Evolutionary conservation across 163 green algal species (phyloP).

Genomic region (Coccomyxa subellipsoidea): DNA sequence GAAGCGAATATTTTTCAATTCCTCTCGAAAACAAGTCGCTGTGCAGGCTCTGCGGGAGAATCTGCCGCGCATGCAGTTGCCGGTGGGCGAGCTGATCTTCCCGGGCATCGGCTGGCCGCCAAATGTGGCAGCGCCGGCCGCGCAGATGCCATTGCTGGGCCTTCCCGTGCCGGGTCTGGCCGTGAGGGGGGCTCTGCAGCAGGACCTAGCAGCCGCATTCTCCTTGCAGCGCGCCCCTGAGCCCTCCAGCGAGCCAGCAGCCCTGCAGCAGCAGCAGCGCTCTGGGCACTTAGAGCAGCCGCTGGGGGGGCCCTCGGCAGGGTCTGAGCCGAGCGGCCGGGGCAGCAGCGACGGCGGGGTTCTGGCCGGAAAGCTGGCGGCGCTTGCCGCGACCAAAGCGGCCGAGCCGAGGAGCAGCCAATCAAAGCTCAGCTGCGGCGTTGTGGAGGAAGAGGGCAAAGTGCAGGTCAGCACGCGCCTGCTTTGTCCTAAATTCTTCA

Average conservation of each 20-base stretch:
- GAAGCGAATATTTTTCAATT: no score
- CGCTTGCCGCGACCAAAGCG: not conserved
- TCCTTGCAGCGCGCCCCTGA: not conserved
- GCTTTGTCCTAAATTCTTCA: not conserved
- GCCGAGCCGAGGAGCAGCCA: not conserved
- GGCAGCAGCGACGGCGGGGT: not conserved
- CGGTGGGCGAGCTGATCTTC: not conserved
- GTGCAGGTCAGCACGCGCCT: not conserved
- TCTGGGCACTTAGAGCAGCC: no score
- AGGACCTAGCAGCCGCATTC: not conserved
- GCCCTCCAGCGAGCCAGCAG: not conserved
- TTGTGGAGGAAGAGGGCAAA: conserved; percentile 9
- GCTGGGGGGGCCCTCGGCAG: not conserved
- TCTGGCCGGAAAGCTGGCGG: not conserved
- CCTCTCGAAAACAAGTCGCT: no score
- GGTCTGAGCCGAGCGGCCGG: not conserved
- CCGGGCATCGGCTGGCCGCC: not conserved
- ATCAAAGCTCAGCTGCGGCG: not conserved
- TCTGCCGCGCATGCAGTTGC: not conserved
- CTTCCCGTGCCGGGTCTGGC: not conserved
- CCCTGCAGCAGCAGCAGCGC: not conserved
- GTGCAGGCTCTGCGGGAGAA: not conserved
- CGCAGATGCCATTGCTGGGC: not conserved
- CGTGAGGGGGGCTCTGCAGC: not conserved
- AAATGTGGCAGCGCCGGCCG: not conserved